Conservation (phyloP, 495 filamentous ascomycete genomes). For the Pseudotulostoma volvatum region DNA sequence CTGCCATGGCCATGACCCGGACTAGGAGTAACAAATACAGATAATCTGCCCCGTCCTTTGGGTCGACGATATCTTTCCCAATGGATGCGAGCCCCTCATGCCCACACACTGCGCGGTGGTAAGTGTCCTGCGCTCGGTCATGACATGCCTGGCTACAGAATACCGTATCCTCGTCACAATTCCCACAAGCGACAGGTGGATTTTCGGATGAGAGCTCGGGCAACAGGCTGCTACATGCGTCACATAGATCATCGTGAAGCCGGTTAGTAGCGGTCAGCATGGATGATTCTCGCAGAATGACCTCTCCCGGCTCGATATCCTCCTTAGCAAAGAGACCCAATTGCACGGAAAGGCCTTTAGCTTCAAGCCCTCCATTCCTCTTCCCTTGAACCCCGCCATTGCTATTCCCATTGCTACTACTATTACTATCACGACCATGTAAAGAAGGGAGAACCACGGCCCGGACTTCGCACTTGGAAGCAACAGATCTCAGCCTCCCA, state of each 20-base stretch:
- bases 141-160: conserved; percentile 72
- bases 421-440: conserved; percentile 24
- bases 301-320: conserved; percentile 59
- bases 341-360: conserved; percentile 45
- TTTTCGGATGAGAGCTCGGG: conserved; percentile 37
- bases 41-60: conserved; percentile 52
- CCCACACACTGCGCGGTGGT: conserved; percentile 79
- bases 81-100: conserved; percentile 59
- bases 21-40: conserved; percentile 67
- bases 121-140: conserved; percentile 49
- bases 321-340: conserved; percentile 78
- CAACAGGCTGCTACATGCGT: conserved; percentile 64
- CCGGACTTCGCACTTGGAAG: conserved; percentile 52
- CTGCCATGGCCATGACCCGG: conserved; percentile 70
- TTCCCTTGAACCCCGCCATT: neutral
- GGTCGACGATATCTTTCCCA: conserved; percentile 55
- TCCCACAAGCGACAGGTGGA: conserved; percentile 43
- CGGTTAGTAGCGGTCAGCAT: conserved; percentile 70
- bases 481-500: conserved; percentile 40
- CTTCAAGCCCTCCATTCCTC: conserved; percentile 4
- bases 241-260: conserved; percentile 64
- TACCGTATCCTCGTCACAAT: conserved; percentile 67
- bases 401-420: neutral
- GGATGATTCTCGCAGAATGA: conserved; percentile 63
- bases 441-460: conserved; percentile 58